These are phyloP conservation scores for Globisporangium rhizosaccharum DNA, from an alignment of 352 stramenopile genomes.

Conservation along the genomic window DNA sequence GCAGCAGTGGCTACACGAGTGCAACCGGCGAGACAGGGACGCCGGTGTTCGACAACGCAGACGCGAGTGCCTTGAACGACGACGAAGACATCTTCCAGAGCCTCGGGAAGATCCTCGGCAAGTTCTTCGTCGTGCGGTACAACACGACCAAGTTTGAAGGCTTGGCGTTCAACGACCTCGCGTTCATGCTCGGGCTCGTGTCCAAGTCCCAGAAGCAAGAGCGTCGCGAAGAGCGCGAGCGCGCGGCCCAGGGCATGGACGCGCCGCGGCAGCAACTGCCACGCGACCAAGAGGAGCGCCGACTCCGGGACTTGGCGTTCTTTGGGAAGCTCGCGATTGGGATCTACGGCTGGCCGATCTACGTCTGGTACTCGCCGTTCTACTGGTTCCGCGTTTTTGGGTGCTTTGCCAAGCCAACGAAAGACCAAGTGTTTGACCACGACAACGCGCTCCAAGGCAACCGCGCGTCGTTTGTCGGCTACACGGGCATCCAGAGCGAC, in stretches of 20 bases:
- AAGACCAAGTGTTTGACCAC: slow-evolving; percentile 48
- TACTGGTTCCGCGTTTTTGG: slow-evolving; percentile 63
- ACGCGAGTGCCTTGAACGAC: slow-evolving; percentile 20
- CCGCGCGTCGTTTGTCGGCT: slow-evolving; percentile 60
- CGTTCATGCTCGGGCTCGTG: slow-evolving; percentile 64
- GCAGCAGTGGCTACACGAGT: slow-evolving; percentile 14
- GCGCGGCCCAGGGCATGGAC: slow-evolving; percentile 11
- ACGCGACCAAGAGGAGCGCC: slow-evolving; percentile 30
- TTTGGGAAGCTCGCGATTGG: slow-evolving; percentile 65
- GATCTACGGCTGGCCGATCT: slow-evolving; percentile 80
- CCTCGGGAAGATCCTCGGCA: slow-evolving; percentile 53
- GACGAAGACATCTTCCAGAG: slow-evolving; percentile 69
- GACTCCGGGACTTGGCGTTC: slow-evolving; percentile 48
- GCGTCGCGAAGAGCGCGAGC: slow-evolving; percentile 27
- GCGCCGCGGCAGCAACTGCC: slow-evolving; percentile 30
- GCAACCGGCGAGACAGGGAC: slow-evolving; percentile 1
- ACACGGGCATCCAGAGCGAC: slow-evolving; percentile 54
- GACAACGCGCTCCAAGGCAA: slow-evolving; percentile 59
- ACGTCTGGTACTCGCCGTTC: slow-evolving; percentile 69
- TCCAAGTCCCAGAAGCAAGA: slow-evolving; percentile 52
- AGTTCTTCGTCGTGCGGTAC: slow-evolving; percentile 73
- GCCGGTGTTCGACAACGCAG: not conserved
- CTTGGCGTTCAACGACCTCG: slow-evolving; percentile 65
- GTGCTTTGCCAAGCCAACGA: slow-evolving; percentile 40
- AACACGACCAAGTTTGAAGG: slow-evolving; percentile 59